Evolutionary conservation across 139 green algal species (phyloP).

Genomic region (Asterochloris erici): DNA sequence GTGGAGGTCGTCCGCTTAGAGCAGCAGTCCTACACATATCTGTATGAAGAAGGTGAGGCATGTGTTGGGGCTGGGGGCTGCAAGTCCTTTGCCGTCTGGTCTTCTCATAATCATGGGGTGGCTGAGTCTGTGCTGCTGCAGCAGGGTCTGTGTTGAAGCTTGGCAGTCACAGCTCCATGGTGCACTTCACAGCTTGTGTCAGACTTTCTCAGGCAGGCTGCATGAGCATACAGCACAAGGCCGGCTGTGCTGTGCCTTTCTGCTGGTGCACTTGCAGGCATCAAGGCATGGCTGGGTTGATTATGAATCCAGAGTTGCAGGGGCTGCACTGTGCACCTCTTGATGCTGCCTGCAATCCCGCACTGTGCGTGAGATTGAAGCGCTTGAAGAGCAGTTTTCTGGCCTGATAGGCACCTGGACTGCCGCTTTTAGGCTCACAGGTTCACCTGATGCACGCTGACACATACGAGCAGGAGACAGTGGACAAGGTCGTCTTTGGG

Average conservation of each 20-base stretch:
- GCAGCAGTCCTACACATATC: conserved; percentile 26
- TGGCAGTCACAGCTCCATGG: not conserved
- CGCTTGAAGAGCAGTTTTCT: not conserved
- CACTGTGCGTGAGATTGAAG: not conserved
- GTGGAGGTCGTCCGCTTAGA: conserved; percentile 42
- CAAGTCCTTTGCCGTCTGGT: not conserved
- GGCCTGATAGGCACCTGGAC: not conserved
- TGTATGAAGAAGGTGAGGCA: conserved; percentile 39
- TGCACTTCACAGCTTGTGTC: too few species aligned
- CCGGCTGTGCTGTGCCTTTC: not conserved
- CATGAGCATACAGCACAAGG: too few species aligned
- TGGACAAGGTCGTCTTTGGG: conserved; percentile 32
- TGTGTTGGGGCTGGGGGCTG: not conserved
- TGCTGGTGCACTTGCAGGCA: not conserved
- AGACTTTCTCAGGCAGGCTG: too few species aligned
- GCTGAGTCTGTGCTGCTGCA: not conserved
- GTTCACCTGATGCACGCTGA: conserved; percentile 43
- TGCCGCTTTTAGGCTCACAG: conserved; percentile 6
- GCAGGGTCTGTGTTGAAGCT: not conserved
- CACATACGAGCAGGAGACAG: conserved; percentile 39
- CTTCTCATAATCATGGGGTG: not conserved
- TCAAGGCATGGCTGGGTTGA: not conserved
- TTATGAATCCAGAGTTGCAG: not conserved
- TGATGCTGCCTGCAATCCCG: not conserved
- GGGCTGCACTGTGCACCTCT: not conserved